A percentile compares a stretch with the other conserved stretches of the same genome.
phyloP scores from a whole-genome alignment of 2,329 filamentous ascomycete genomes.

The Diplocarpon rosae region DNA sequence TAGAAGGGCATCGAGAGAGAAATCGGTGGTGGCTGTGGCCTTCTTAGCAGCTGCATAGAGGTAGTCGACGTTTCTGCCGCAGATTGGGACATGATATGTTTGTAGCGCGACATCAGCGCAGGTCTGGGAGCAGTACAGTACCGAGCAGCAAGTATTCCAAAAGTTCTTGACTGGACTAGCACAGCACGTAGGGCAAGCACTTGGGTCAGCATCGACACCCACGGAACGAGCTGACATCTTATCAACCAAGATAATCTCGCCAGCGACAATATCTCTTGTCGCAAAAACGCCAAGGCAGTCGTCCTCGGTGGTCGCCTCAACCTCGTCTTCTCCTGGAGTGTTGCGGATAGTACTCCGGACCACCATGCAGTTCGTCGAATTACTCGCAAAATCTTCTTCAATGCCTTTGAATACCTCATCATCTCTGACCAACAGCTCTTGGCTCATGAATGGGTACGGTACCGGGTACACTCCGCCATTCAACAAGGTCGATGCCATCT shows the following conservation, averaged over 20 bases:
- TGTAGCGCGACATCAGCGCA: slow-evolving; percentile 21
- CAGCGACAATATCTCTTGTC: slow-evolving; percentile 13
- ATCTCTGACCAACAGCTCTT: slow-evolving; percentile 16
- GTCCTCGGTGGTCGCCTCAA: slow-evolving; percentile 12
- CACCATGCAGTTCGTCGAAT: slow-evolving; percentile 19
- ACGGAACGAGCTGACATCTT: slow-evolving; percentile 11
- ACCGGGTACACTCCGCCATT: slow-evolving; percentile 21
- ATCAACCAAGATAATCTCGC: slow-evolving; percentile 17
- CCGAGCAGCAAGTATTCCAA: slow-evolving; percentile 18
- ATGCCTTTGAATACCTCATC: slow-evolving; percentile 13
- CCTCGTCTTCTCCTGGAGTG: slow-evolving; percentile 2
- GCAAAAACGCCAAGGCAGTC: slow-evolving; percentile 20
- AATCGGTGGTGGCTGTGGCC: slow-evolving; percentile 13
- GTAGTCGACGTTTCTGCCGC: slow-evolving; percentile 25
- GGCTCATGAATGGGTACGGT: slow-evolving; percentile 20
- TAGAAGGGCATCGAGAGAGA: slow-evolving; percentile 22
- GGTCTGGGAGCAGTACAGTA: slow-evolving; percentile 20
- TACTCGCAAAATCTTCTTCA: slow-evolving; percentile 15
- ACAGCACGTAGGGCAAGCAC: slow-evolving; percentile 21
- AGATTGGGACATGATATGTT: slow-evolving; percentile 23
- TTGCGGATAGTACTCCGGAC: slow-evolving; percentile 18
- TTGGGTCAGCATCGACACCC: slow-evolving; percentile 14
- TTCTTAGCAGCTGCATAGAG: slow-evolving; percentile 16
- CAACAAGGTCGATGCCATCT: slow-evolving; percentile 14
- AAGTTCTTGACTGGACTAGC: slow-evolving; percentile 11